These are phyloP conservation scores for Cutaneotrichosporon sp. DNA, from an alignment of 1,284 basidiomycete genomes.

Conservation along the genomic window DNA sequence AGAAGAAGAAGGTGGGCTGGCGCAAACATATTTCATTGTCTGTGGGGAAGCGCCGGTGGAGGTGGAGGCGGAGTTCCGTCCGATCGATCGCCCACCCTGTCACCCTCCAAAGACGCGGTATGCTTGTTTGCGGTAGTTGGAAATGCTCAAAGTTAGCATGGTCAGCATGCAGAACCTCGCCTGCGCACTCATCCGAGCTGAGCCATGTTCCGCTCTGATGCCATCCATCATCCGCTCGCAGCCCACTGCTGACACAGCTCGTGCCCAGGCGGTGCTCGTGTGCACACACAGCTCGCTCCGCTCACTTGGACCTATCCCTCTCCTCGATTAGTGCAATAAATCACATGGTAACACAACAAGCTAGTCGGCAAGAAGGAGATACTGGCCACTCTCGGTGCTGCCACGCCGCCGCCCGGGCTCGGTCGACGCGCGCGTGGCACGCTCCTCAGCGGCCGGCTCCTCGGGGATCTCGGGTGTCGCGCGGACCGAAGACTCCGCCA, in stretches of 20 bases:
- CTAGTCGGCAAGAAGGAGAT: constrained; percentile 1
- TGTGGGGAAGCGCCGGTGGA: not conserved
- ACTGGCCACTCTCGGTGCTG: not conserved
- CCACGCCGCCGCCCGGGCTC: not conserved
- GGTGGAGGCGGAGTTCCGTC: constrained; percentile 11
- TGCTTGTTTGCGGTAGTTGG: no score
- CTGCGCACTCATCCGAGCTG: no score
- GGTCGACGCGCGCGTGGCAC: not conserved
- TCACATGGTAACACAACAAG: constrained; percentile 1
- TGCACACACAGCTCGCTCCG: not conserved
- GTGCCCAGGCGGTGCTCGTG: not conserved
- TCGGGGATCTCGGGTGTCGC: constrained; percentile 16
- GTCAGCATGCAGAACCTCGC: no score
- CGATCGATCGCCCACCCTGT: not conserved
- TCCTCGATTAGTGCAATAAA: not conserved
- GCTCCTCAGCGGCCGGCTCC: constrained; percentile 15
- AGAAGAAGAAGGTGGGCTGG: not conserved
- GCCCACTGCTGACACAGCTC: no score
- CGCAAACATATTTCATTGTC: not conserved
- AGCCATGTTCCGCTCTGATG: no score
- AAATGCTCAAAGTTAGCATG: no score
- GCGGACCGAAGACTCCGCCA: constrained; percentile 4
- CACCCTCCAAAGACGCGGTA: no score
- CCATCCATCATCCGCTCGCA: no score
- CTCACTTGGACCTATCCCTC: not conserved